phyloP scores from a whole-genome alignment of 352 stramenopile genomes.

The Phytopythium sindhum region DNA sequence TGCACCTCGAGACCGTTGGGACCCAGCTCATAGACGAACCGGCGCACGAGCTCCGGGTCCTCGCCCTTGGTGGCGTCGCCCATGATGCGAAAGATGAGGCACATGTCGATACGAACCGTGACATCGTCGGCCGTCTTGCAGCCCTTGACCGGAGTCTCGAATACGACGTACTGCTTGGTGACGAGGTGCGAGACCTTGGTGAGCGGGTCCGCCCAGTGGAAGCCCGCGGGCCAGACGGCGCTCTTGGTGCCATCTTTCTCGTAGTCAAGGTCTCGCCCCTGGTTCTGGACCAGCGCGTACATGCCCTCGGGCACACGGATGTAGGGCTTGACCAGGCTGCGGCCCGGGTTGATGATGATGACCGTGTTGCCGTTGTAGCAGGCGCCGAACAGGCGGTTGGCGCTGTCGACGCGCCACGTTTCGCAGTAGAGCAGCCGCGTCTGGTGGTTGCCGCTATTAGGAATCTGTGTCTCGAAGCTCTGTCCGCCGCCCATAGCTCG shows the following conservation, averaged over 20 bases:
- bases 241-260: constrained; percentile 37
- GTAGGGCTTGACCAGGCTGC: constrained; percentile 62
- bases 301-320: constrained; percentile 87
- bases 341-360: constrained; percentile 69
- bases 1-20: constrained; percentile 82
- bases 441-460: constrained; percentile 26
- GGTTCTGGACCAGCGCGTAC: constrained; percentile 85
- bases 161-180: constrained; percentile 87
- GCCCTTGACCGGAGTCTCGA: constrained; percentile 85
- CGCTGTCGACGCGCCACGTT: constrained; percentile 54
- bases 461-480: constrained; percentile 4
- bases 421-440: constrained; percentile 64
- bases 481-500: constrained; percentile 14
- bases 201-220: constrained; percentile 71
- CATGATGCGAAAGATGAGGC: constrained; percentile 88
- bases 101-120: constrained; percentile 84
- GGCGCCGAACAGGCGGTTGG: constrained; percentile 73
- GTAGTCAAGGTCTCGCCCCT: constrained; percentile 75
- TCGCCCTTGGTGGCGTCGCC: constrained; percentile 78
- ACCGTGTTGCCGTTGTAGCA: constrained; percentile 82
- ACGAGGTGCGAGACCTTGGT: constrained; percentile 86
- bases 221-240: constrained; percentile 72
- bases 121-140: constrained; percentile 90
- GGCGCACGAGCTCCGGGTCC: constrained; percentile 77
- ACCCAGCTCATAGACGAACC: constrained; percentile 88